These are phyloP conservation scores for Penicillium verrucosum DNA, from an alignment of 2,329 filamentous ascomycete species.

Conservation along the genomic window DNA sequence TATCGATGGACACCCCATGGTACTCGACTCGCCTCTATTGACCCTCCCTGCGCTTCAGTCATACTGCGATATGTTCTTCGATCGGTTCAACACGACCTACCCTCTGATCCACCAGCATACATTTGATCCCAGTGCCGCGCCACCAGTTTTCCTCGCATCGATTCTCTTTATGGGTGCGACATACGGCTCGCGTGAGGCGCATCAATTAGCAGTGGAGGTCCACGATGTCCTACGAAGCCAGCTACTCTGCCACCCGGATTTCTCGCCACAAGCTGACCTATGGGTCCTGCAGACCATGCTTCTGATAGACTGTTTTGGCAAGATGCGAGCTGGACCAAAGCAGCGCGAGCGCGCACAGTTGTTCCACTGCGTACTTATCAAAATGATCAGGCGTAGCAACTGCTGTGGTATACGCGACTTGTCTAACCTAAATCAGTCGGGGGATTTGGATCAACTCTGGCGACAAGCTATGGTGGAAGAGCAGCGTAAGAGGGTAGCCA, in stretches of 20 bases:
- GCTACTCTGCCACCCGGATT: constrained; percentile 57
- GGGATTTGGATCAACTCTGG: constrained; percentile 50
- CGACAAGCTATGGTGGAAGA: constrained; percentile 54
- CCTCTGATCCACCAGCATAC: constrained; percentile 59
- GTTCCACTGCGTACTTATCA: constrained; percentile 56
- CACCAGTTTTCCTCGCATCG: constrained; percentile 54
- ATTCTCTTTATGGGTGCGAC: constrained; percentile 61
- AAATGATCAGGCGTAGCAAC: constrained; percentile 53
- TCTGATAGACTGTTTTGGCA: constrained; percentile 63
- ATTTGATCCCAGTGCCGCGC: constrained; percentile 50
- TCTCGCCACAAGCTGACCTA: constrained; percentile 57
- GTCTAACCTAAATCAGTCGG: constrained; percentile 32
- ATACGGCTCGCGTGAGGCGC: constrained; percentile 57
- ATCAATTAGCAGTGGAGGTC: constrained; percentile 60
- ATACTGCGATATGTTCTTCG: constrained; percentile 60
- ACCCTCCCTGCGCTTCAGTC: constrained; percentile 52
- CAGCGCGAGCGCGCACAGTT: constrained; percentile 63
- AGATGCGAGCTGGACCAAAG: constrained; percentile 60
- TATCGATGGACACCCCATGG: constrained; percentile 48
- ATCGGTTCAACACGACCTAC: constrained; percentile 59
- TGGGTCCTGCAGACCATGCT: constrained; percentile 62
- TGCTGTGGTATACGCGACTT: constrained; percentile 48
- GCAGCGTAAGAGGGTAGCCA: constrained; percentile 58
- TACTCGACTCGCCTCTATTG: constrained; percentile 52
- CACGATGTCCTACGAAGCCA: constrained; percentile 59